Percentiles rank a stretch among this genome's conserved stretches.
Evolutionary conservation across 1,284 basidiomycete species (phyloP).

Genomic region (Rhodotorula sp.): DNA sequence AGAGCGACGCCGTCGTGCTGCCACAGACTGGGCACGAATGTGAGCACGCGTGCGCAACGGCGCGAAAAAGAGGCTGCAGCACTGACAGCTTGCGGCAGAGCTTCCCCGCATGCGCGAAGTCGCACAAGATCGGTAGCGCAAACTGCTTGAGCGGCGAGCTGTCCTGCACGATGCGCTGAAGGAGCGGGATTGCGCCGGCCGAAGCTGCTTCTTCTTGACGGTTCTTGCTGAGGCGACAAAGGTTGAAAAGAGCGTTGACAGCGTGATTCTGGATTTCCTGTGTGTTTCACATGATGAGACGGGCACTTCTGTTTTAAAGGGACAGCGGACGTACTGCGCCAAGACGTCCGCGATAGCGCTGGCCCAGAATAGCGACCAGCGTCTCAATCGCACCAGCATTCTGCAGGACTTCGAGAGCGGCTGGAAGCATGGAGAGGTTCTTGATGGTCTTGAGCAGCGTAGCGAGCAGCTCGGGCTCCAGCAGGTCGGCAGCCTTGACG

Average conservation of each 20-base stretch:
- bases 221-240: conserved; percentile 88
- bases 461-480: conserved; percentile 82
- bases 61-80: too few relatives aligned
- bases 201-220: conserved; percentile 95
- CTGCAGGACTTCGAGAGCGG: conserved; percentile 85
- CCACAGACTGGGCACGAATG: conserved; percentile 37
- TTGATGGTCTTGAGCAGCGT: conserved; percentile 92
- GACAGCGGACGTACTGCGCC: conserved; percentile 64
- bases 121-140: conserved; percentile 92
- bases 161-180: conserved; percentile 81
- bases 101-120: conserved; percentile 89
- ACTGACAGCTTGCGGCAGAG: conserved; percentile 73
- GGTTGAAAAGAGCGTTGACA: conserved; percentile 91
- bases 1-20: conserved; percentile 55
- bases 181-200: conserved; percentile 86
- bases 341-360: conserved; percentile 74
- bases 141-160: conserved; percentile 93
- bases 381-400: conserved; percentile 94
- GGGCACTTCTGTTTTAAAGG: neutral
- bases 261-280: conserved; percentile 92
- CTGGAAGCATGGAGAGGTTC: conserved; percentile 89
- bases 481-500: conserved; percentile 73
- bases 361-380: conserved; percentile 77
- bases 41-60: neutral
- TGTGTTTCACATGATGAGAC: neutral